These are phyloP conservation scores for Guadua angustifolia DNA, from an alignment of 176 grass and related monocot genomes.

Conservation along the genomic window DNA sequence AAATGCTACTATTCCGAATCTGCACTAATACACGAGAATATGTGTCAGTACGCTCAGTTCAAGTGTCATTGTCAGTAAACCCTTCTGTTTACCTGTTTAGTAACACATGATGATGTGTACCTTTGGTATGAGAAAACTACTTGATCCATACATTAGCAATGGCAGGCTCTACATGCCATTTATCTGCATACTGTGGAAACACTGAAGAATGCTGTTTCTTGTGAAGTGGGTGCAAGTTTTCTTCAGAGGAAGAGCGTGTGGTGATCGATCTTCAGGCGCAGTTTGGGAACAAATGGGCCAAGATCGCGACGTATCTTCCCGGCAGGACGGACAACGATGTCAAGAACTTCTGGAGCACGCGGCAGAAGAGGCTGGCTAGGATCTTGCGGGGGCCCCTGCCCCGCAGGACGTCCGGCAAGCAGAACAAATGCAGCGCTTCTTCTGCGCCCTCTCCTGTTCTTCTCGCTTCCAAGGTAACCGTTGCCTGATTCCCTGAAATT, in stretches of 20 bases:
- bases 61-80: neutral
- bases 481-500: neutral
- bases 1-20: neutral
- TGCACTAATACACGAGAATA: neutral
- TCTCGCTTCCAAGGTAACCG: neutral
- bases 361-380: slow-evolving; percentile 56
- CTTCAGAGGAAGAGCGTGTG: slow-evolving; percentile 51
- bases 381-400: neutral
- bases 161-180: neutral
- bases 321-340: slow-evolving; percentile 76
- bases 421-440: neutral
- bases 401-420: neutral
- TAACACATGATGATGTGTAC: neutral
- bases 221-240: slow-evolving; percentile 49
- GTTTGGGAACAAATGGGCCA: slow-evolving; percentile 71
- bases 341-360: slow-evolving; percentile 77
- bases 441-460: neutral
- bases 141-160: neutral
- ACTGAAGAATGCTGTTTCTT: neutral
- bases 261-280: slow-evolving; percentile 51
- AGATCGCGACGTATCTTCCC: slow-evolving; percentile 46
- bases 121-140: neutral
- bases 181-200: neutral
- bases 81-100: neutral
- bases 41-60: neutral